Evolutionary conservation across 2,329 filamentous ascomycete genomes (phyloP).

Genomic region (Alternaria ethzedia): DNA sequence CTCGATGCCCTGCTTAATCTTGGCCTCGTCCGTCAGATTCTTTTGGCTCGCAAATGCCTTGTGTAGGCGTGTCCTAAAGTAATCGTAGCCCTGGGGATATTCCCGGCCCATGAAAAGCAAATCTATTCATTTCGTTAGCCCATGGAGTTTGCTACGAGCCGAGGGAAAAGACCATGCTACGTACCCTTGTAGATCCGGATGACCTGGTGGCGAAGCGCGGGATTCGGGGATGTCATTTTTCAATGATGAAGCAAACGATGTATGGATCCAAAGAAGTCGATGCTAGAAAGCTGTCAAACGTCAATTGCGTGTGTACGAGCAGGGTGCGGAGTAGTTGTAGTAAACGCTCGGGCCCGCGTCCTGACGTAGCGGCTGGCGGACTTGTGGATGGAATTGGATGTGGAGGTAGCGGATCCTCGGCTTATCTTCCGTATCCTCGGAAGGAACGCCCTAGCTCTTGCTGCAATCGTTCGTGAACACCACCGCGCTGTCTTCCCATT

Average conservation of each 20-base stretch:
- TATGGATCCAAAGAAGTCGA: neutral
- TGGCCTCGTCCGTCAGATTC: slow-evolving; percentile 70
- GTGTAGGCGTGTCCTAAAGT: slow-evolving; percentile 82
- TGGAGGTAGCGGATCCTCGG: slow-evolving; percentile 3
- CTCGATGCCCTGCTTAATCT: slow-evolving; percentile 77
- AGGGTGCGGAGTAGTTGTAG: slow-evolving; percentile 3
- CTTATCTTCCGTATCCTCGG: neutral
- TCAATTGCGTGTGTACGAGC: neutral
- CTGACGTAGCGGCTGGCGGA: slow-evolving; percentile 3
- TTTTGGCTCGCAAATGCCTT: slow-evolving; percentile 83
- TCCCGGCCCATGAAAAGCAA: slow-evolving; percentile 83
- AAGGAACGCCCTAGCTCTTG: neutral
- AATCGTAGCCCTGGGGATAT: slow-evolving; percentile 84
- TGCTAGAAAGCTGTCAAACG: neutral
- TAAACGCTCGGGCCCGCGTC: slow-evolving; percentile 1
- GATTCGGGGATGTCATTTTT: slow-evolving; percentile 52
- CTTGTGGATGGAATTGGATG: neutral
- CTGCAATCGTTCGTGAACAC: neutral
- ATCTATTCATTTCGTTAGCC: slow-evolving; percentile 60
- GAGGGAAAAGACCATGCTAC: neutral
- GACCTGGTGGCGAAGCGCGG: slow-evolving; percentile 74
- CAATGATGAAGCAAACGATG: neutral
- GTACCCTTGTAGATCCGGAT: slow-evolving; percentile 88
- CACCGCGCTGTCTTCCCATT: neutral
- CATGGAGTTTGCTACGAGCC: neutral